Percentiles rank a stretch among this genome's conserved stretches.
phyloP scores from a whole-genome alignment of 306 rosid genomes.

The Pyrus bretschneideri region DNA sequence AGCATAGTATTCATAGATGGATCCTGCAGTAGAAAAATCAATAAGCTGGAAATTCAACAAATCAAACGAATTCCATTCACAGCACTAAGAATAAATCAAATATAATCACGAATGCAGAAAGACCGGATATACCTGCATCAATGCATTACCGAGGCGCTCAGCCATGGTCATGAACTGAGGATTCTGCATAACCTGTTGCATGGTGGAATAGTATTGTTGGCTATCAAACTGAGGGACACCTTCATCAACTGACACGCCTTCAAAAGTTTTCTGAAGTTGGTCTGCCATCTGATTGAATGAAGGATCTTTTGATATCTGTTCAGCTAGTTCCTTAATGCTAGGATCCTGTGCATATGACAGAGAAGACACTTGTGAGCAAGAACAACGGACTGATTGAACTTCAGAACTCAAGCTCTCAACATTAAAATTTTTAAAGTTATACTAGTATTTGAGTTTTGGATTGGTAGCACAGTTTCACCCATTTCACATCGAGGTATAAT shows the following conservation, averaged over 20 bases:
- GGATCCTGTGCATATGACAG: constrained; percentile 65
- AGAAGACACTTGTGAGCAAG: constrained; percentile 7
- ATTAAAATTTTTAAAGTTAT: too few species aligned
- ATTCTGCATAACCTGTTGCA: constrained; percentile 99
- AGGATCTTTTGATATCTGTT: constrained; percentile 93
- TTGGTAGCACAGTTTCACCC: not conserved
- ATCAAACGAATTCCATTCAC: not conserved
- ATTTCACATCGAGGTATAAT: not conserved
- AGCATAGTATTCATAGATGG: constrained; percentile 87
- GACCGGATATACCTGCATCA: constrained; percentile 73
- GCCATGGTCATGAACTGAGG: constrained; percentile 98
- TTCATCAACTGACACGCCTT: constrained; percentile 54
- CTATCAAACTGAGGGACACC: constrained; percentile 76
- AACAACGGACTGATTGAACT: not conserved
- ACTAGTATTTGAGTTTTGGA: not conserved
- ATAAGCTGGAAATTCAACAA: not conserved
- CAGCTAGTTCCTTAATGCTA: constrained; percentile 92
- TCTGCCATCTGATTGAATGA: constrained; percentile 98
- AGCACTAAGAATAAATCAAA: not conserved
- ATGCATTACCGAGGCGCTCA: constrained; percentile 84
- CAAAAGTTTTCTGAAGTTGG: constrained; percentile 88
- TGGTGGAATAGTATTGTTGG: constrained; percentile 72
- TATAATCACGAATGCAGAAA: not conserved
- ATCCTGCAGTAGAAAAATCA: constrained; percentile 48
- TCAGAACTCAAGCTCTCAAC: constrained; percentile 2